Conservation (phyloP, 805 yeast genomes). For the Ogataea thermomethanolica region DNA sequence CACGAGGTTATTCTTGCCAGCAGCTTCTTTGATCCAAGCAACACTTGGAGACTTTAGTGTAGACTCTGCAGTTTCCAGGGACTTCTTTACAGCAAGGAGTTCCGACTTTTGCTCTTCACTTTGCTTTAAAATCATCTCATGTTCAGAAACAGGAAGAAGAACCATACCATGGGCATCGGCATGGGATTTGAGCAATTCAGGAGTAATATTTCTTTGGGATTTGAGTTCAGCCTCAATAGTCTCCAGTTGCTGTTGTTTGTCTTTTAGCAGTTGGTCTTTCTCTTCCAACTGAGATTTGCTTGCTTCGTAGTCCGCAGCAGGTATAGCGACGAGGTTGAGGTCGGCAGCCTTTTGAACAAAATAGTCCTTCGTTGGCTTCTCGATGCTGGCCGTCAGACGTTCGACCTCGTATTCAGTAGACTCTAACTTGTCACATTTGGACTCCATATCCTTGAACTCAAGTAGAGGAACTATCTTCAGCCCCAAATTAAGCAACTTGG, state of each 20-base stretch:
- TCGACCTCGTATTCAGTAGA: constrained; percentile 11
- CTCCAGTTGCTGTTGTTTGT: neutral
- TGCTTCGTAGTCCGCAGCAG: constrained; percentile 1
- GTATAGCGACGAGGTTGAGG: constrained; percentile 24
- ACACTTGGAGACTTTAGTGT: constrained; percentile 27
- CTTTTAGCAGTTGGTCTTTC: too few species aligned
- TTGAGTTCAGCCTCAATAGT: neutral
- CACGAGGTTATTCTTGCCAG: constrained; percentile 13
- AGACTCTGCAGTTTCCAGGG: constrained; percentile 3
- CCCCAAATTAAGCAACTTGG: constrained; percentile 19
- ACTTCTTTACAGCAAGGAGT: neutral
- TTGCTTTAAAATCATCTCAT: constrained; percentile 1
- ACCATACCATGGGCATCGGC: constrained; percentile 19
- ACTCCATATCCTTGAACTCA: constrained; percentile 7
- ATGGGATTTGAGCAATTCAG: constrained; percentile 30
- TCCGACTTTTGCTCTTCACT: constrained; percentile 2
- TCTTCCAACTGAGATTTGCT: neutral
- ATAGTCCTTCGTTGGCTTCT: constrained; percentile 32
- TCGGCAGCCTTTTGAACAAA: constrained; percentile 27
- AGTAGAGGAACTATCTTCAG: constrained; percentile 14
- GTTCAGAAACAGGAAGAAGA: constrained; percentile 11
- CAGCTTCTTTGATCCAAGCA: constrained; percentile 25
- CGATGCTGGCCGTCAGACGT: constrained; percentile 11
- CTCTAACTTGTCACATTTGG: constrained; percentile 9
- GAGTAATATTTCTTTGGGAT: constrained; percentile 3